These are phyloP conservation scores for Iris macrosiphon DNA, from an alignment of 106 monocot genomes.

Conservation along the genomic window DNA sequence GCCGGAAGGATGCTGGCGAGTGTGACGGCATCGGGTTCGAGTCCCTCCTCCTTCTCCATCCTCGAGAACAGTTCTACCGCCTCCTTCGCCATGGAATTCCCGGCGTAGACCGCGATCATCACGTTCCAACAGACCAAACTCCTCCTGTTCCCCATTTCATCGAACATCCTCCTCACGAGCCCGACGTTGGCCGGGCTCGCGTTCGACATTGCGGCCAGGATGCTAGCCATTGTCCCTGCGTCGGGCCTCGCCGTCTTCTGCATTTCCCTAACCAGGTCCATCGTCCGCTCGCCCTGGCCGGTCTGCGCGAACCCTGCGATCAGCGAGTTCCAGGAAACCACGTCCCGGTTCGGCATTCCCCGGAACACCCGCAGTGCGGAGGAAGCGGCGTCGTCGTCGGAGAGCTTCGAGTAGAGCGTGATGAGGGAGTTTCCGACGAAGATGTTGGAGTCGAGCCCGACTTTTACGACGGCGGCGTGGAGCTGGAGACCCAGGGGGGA, in stretches of 20 bases:
- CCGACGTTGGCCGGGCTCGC: constrained; percentile 10
- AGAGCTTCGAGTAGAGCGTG: constrained; percentile 36
- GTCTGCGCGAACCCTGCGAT: constrained; percentile 52
- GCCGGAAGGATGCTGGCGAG: constrained; percentile 68
- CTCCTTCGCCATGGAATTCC: constrained; percentile 45
- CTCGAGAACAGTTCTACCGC: constrained; percentile 51
- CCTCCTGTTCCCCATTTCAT: constrained; percentile 43
- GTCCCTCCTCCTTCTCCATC: constrained; percentile 45
- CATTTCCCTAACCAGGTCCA: constrained; percentile 49
- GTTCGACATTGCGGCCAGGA: constrained; percentile 45
- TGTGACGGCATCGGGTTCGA: constrained; percentile 61
- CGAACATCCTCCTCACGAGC: constrained; percentile 47
- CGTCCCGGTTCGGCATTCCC: constrained; percentile 47
- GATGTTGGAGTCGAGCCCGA: constrained; percentile 48
- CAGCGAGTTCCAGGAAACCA: constrained; percentile 81
- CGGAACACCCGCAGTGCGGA: constrained; percentile 43
- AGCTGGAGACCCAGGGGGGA: constrained; percentile 43
- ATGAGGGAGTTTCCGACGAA: constrained; percentile 68
- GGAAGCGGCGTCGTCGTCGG: neutral
- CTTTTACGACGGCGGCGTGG: constrained; percentile 33
- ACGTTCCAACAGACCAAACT: constrained; percentile 79
- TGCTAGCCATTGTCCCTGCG: constrained; percentile 79
- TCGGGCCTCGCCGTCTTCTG: constrained; percentile 32
- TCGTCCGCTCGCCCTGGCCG: constrained; percentile 23
- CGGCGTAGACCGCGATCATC: constrained; percentile 73